Base-by-base conservation (phyloP, 1,284 basidiomycete species). In the Cutaneotrichosporon spelunceum region DNA sequence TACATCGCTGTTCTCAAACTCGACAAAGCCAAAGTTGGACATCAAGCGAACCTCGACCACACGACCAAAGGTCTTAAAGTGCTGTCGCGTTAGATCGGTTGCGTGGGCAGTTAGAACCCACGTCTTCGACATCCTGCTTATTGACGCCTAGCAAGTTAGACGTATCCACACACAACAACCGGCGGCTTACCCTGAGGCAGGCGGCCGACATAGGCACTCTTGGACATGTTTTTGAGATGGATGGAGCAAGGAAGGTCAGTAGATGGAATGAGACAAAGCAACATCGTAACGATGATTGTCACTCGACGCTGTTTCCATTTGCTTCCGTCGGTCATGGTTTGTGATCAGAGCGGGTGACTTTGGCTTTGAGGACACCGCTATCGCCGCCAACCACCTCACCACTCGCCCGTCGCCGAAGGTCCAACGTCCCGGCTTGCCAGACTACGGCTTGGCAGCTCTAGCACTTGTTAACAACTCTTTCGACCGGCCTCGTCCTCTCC, bases 1-100 rank as follows among this genome's bases (percentile, higher is more conserved):
- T 72, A 85, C 90, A 80, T 88, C 87, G 33, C 86, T 80, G 70
- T 81, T 89, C 77, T 93, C 93, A 72, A 93, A 96, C 80, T 96
- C 93, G 70, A 96, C 86, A 74, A 97, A 96, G 55, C 92, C 93
- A 72, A 95, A 96, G 47, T 90, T 90, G 59, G 90, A 91, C 91
- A 96, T 94, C 77, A 96, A 88, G 70, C 91, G 87, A 79, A 91
- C 88, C 79, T 96, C 93, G 69, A 90, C 83, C 70, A 95, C 88
- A 63, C 85, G 87, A 36, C 92, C 91, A 76, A 87, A 89, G 63
- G 87, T 87, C 65, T 91, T 88, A 77, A 95, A 94, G 76, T 91
- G 87, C 80, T 93, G 88, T 63, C 1, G 14, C 30, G n/a, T 54
- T 59, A 42, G 62, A 57, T 33, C 2, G 13, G n/a, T 26, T 11